Conservation (phyloP, 2,329 filamentous ascomycete genomes). For the Colletotrichum salicis region DNA sequence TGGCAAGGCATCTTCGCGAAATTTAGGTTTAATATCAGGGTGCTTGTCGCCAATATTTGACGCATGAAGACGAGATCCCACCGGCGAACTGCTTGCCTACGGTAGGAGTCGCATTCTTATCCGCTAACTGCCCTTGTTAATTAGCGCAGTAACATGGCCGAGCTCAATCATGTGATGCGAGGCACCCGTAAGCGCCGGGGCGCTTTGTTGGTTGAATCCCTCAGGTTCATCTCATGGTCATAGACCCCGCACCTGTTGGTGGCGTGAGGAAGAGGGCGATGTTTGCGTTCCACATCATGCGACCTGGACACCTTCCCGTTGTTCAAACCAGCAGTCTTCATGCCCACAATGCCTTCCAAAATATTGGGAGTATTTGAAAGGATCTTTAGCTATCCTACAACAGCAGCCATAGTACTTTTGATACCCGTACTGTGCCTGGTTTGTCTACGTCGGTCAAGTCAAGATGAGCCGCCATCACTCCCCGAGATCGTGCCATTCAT, state of each 20-base stretch:
- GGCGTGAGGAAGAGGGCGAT: background rate
- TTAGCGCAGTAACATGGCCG: background rate
- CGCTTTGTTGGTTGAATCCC: background rate
- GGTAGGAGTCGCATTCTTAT: background rate
- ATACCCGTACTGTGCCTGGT: background rate
- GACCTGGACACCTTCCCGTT: background rate
- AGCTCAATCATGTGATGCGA: background rate
- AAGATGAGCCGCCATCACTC: conserved; percentile 21
- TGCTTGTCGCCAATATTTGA: too few species aligned
- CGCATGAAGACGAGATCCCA: too few species aligned
- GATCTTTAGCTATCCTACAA: background rate
- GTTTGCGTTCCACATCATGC: background rate
- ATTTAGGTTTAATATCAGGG: background rate
- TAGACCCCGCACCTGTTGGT: background rate
- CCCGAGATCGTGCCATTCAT: conserved; percentile 36
- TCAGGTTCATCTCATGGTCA: background rate
- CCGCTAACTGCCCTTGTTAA: background rate
- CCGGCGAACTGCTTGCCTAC: background rate
- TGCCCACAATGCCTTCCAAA: background rate
- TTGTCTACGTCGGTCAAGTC: background rate
- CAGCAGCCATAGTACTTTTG: background rate
- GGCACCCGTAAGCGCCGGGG: background rate
- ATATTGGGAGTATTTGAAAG: background rate
- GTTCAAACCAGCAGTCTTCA: background rate
- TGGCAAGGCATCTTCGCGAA: background rate